phyloP scores from a whole-genome alignment of 441 rosid species.

The Eruca vesicaria region DNA sequence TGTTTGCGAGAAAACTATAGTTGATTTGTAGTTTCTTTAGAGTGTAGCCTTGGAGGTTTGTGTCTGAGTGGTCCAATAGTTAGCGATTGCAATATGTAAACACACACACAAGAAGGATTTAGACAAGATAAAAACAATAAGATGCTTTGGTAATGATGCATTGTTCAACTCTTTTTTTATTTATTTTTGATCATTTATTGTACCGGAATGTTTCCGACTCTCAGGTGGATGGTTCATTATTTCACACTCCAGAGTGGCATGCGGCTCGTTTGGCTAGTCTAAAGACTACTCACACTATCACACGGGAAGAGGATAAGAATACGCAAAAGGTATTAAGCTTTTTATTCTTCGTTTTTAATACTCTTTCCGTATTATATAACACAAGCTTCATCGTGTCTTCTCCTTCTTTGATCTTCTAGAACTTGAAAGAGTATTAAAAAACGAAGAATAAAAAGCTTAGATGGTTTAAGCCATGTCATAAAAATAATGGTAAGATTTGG shows the following conservation, averaged over 20 bases:
- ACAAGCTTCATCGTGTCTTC: too few species aligned
- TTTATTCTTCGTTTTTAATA: too few species aligned
- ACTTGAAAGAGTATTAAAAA: too few species aligned
- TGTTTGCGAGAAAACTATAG: too few species aligned
- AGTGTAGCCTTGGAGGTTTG: neutral
- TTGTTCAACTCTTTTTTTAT: neutral
- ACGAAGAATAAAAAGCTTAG: too few species aligned
- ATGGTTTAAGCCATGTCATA: too few species aligned
- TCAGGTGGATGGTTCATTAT: slow-evolving; percentile 99
- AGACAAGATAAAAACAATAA: neutral
- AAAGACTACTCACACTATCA: slow-evolving; percentile 85
- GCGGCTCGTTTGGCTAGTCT: slow-evolving; percentile 99
- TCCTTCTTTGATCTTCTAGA: too few species aligned
- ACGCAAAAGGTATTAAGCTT: slow-evolving; percentile 85
- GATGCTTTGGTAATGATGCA: neutral
- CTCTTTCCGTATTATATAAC: too few species aligned
- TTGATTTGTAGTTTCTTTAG: neutral
- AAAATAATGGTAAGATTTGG: too few species aligned
- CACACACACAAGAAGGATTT: neutral
- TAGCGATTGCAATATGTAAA: neutral
- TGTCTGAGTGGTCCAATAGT: neutral
- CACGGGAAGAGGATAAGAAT: slow-evolving; percentile 93
- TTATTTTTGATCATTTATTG: neutral
- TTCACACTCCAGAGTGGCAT: slow-evolving; percentile 99
- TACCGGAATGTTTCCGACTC: slow-evolving; percentile 75